Evolutionary conservation across 192 early-diverging fungal species (phyloP), one percentile per base, ranked within the genome.

Genomic region (Funneliformis mosseae): DNA sequence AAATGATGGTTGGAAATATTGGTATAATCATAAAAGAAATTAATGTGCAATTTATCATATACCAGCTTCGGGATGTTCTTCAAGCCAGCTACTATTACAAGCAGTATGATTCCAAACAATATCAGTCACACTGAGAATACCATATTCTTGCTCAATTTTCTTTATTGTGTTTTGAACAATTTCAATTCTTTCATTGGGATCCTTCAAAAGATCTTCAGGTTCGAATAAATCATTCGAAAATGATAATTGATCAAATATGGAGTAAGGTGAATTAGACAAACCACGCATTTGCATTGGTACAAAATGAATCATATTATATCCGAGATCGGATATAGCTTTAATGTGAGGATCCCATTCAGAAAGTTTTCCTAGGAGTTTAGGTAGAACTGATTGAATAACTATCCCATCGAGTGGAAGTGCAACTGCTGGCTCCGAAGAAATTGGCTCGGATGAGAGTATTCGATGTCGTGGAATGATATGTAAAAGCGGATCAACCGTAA

Each of bases 41-140:
- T n/a, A n/a, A 39, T 43, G 39, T 72, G 27, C 25, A 42, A 27
- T 33, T 43, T 61, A 62, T 63, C 38, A 60, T 43, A 25, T 84
- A 93, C 93, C 94, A 79, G 96, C 95, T 85, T 99, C 98, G 8
- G 98, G 98, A 83, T 99, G 98, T 61, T 97, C 93, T 83, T 91
- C 85, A 50, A 99, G 90, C 95, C 96, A 99, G n/a, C 83, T 85
- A n/a, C 95, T 95, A 81, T 97, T 94, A 85, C 91, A 92, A 28
- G 96, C 94, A 25, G 97, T 99, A 86, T 99, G 98, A 87, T 99
- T 99, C 97, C 96, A 99, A 4, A 99, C 98, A 79, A 99, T 91
- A 86, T 99, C 98, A 11, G 96, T 96, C 55, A 94, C 85, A 59
- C 90, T 91, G 55, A 99, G 85, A 70, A 97, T 88, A 0, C 89